Percentiles rank a stretch among this genome's conserved stretches.
Evolutionary conservation across 176 grass and related monocot genomes (phyloP).

Genomic region (Oryza longistaminata): DNA sequence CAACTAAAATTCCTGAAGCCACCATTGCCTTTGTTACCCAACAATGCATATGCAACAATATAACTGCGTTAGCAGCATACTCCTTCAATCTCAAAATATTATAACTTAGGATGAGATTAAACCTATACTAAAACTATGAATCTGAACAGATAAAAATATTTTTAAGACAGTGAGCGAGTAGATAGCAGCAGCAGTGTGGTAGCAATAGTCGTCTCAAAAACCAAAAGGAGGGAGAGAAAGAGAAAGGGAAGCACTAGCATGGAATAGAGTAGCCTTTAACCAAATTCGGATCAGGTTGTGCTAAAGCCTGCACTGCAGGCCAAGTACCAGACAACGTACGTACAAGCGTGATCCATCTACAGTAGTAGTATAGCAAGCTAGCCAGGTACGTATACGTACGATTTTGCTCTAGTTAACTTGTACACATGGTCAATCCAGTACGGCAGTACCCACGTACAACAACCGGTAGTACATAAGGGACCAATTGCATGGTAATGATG

Average conservation of each 20-base stretch:
- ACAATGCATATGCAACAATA: background rate
- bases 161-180: too few relatives aligned
- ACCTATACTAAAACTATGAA: too few relatives aligned
- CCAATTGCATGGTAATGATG: background rate
- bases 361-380: background rate
- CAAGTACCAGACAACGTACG: conserved; percentile 38
- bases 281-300: conserved; percentile 20
- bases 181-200: too few relatives aligned
- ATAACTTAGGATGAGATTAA: too few relatives aligned
- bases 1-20: too few relatives aligned
- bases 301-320: conserved; percentile 44
- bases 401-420: background rate
- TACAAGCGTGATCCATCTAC: conserved; percentile 35
- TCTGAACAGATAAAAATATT: too few relatives aligned
- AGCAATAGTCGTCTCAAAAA: background rate
- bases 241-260: background rate
- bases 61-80: background rate
- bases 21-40: too few relatives aligned
- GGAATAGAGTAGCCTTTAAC: conserved; percentile 25
- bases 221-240: background rate
- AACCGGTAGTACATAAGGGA: background rate
- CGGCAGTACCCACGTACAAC: background rate
- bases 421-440: background rate
- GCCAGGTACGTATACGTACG: background rate
- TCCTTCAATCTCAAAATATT: too few relatives aligned